Conservation (phyloP, 2,329 filamentous ascomycete genomes). For the Calonectria crousiana region DNA sequence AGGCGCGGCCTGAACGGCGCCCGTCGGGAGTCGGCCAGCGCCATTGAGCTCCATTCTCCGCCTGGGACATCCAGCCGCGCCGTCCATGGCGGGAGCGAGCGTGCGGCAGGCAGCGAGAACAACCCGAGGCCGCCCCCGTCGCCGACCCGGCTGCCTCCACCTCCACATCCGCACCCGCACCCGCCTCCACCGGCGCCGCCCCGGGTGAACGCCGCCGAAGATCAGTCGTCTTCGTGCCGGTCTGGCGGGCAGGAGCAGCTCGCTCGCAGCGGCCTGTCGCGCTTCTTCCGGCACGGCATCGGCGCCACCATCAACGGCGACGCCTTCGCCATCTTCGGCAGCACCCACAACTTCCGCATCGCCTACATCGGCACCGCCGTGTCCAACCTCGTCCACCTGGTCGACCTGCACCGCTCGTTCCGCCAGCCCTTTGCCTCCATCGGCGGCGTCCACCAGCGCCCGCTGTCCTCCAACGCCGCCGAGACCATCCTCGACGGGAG, state of each 20-base stretch:
- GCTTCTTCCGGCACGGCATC: slow-evolving; percentile 43
- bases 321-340: slow-evolving; percentile 41
- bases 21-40: slow-evolving; percentile 11
- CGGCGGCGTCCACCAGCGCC: slow-evolving; percentile 5
- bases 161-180: background rate
- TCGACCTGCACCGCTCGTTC: slow-evolving; percentile 40
- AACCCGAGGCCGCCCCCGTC: background rate
- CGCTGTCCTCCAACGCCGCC: slow-evolving; percentile 26
- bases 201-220: slow-evolving; percentile 6
- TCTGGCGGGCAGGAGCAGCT: slow-evolving; percentile 38
- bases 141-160: slow-evolving; percentile 17
- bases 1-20: slow-evolving; percentile 25
- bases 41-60: background rate
- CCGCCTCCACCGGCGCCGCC: slow-evolving; percentile 3
- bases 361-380: slow-evolving; percentile 43
- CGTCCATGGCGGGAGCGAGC: background rate
- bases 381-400: slow-evolving; percentile 39
- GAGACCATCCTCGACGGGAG: slow-evolving; percentile 36
- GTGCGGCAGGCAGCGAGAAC: background rate
- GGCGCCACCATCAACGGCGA: slow-evolving; percentile 38
- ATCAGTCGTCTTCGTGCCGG: slow-evolving; percentile 10
- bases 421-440: slow-evolving; percentile 37
- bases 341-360: slow-evolving; percentile 42
- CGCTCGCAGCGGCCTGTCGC: slow-evolving; percentile 37
- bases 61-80: background rate